These are phyloP conservation scores for Leccinum huronense DNA, from an alignment of 1,284 basidiomycete species.

Conservation along the genomic window DNA sequence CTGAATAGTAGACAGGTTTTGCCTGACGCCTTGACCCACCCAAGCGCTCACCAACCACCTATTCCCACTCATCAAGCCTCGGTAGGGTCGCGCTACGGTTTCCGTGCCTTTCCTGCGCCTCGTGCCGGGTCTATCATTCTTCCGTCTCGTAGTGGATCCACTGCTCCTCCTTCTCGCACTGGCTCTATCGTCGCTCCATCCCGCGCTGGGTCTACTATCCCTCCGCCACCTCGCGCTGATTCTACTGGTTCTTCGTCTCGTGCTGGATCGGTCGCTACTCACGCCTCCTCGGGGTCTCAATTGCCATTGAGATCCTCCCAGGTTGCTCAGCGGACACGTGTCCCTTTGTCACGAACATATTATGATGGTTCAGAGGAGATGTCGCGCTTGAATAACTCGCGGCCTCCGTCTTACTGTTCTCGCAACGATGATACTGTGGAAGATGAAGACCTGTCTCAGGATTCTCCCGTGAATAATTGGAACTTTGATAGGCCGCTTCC, in stretches of 20 bases:
- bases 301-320: slow-evolving; percentile 1
- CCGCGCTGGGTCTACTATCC: neutral
- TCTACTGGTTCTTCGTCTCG: neutral
- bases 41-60: neutral
- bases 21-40: neutral
- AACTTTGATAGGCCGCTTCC: neutral
- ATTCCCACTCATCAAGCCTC: neutral
- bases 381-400: neutral
- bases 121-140: neutral
- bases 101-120: neutral
- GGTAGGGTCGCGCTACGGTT: neutral
- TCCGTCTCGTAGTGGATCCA: neutral
- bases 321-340: neutral
- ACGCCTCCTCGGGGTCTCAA: neutral
- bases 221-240: neutral
- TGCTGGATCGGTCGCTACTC: neutral
- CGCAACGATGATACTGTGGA: neutral
- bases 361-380: neutral
- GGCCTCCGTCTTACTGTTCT: neutral
- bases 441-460: neutral
- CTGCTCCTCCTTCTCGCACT: neutral
- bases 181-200: neutral
- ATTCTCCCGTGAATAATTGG: neutral
- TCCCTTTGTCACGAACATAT: neutral
- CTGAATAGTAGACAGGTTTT: neutral